Percentiles rank a stretch among this genome's conserved stretches.
phyloP scores from a whole-genome alignment of 495 filamentous ascomycete species.

The Penicillium crystallinum region DNA sequence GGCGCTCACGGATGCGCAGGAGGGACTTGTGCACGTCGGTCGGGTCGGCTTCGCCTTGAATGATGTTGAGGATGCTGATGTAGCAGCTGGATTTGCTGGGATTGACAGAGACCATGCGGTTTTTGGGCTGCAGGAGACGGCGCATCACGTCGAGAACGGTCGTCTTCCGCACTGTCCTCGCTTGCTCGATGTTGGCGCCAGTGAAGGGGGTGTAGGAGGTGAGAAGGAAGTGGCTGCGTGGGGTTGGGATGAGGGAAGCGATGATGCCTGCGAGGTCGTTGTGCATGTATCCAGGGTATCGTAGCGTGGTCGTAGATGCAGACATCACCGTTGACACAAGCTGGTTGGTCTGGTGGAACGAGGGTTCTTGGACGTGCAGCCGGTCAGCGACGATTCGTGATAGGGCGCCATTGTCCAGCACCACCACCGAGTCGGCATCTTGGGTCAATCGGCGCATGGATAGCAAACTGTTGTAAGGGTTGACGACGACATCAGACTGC shows the following conservation, averaged over 20 bases:
- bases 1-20: constrained; percentile 89
- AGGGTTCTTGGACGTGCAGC: constrained; percentile 88
- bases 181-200: constrained; percentile 88
- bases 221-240: constrained; percentile 95
- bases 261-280: constrained; percentile 97
- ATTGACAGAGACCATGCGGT: constrained; percentile 95
- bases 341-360: constrained; percentile 96
- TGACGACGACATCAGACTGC: constrained; percentile 88
- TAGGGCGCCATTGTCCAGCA: constrained; percentile 91
- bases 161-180: constrained; percentile 94
- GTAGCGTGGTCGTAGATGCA: constrained; percentile 88
- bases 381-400: constrained; percentile 91
- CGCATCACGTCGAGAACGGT: constrained; percentile 98
- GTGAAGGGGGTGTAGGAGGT: constrained; percentile 98
- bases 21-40: constrained; percentile 97
- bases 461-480: constrained; percentile 95
- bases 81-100: constrained; percentile 97
- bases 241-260: constrained; percentile 91
- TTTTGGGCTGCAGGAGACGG: constrained; percentile 91
- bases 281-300: constrained; percentile 99
- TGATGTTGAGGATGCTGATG: constrained; percentile 97
- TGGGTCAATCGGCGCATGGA: constrained; percentile 86
- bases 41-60: constrained; percentile 95
- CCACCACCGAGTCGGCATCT: constrained; percentile 96
- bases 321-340: constrained; percentile 98